These are phyloP conservation scores for Herpetomonas tarakana DNA, from an alignment of 208 protist species.

Conservation along the genomic window DNA sequence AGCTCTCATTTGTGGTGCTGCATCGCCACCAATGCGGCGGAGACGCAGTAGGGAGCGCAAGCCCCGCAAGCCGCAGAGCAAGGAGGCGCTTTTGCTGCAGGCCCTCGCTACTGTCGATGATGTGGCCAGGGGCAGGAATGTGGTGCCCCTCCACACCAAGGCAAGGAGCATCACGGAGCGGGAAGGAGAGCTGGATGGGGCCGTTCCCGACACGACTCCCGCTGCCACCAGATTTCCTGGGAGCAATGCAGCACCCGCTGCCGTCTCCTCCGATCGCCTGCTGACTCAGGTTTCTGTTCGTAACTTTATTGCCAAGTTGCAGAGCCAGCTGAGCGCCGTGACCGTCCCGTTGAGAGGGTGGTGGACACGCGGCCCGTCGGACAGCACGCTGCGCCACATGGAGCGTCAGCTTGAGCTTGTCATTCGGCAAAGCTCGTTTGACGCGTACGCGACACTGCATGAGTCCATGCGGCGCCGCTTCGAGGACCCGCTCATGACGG, in stretches of 20 bases:
- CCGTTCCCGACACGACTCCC: no score
- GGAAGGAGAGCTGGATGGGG: no score
- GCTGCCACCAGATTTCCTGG: no score
- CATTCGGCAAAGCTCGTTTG: constrained; percentile 30
- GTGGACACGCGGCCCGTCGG: constrained; percentile 27
- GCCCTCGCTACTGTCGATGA: background rate
- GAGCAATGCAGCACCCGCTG: no score
- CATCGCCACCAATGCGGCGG: no score
- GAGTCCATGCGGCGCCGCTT: constrained; percentile 32
- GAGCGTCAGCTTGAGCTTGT: constrained; percentile 31
- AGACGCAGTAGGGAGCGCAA: no score
- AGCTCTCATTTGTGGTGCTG: no score
- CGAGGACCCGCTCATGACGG: constrained; percentile 20
- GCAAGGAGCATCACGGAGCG: no score
- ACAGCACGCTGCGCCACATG: constrained; percentile 29
- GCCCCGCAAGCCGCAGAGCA: no score
- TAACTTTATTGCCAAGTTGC: constrained; percentile 1
- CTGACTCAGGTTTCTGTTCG: background rate
- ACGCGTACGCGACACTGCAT: constrained; percentile 32
- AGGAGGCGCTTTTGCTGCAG: background rate
- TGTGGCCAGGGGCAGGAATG: background rate
- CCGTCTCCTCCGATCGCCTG: background rate
- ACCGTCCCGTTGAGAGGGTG: constrained; percentile 15
- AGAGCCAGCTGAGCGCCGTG: constrained; percentile 11
- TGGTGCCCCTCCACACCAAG: no score